Evolutionary conservation across 768 basidiomycete genomes (phyloP).

Genomic region (Tephrocybe rancida): DNA sequence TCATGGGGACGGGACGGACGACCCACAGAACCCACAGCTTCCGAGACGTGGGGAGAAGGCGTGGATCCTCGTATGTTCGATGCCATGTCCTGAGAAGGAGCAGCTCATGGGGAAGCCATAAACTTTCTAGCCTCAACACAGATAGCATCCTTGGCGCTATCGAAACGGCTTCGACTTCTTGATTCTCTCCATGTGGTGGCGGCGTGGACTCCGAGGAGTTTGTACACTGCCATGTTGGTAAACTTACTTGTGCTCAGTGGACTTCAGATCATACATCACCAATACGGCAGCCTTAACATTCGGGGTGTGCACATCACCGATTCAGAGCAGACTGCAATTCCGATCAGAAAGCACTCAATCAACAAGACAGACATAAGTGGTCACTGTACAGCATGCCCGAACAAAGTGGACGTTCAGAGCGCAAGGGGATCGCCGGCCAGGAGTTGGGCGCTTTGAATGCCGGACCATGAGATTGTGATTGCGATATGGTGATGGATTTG

Average conservation of each 20-base stretch:
- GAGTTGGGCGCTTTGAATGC: slow-evolving; percentile 7
- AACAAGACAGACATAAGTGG: no score
- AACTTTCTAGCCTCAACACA: not conserved
- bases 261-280: no score
- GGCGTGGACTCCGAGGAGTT: not conserved
- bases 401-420: no score
- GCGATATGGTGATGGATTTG: not conserved
- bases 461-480: slow-evolving; percentile 8
- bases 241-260: not conserved
- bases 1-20: not conserved
- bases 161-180: slow-evolving; percentile 5
- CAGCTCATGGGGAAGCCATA: not conserved
- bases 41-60: not conserved
- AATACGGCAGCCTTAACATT: not conserved
- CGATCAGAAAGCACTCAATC: slow-evolving; percentile 5
- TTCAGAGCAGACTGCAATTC: not conserved
- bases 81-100: not conserved
- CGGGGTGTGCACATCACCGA: not conserved
- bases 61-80: slow-evolving; percentile 7
- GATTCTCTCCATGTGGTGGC: not conserved
- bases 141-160: not conserved
- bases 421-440: not conserved
- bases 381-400: no score
- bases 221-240: not conserved
- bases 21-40: not conserved